Percentiles rank a stretch among this genome's conserved stretches.
These are phyloP conservation scores for Rhizoclosmatium sp. DNA, from an alignment of 192 early-diverging fungal genomes.

Conservation along the genomic window DNA sequence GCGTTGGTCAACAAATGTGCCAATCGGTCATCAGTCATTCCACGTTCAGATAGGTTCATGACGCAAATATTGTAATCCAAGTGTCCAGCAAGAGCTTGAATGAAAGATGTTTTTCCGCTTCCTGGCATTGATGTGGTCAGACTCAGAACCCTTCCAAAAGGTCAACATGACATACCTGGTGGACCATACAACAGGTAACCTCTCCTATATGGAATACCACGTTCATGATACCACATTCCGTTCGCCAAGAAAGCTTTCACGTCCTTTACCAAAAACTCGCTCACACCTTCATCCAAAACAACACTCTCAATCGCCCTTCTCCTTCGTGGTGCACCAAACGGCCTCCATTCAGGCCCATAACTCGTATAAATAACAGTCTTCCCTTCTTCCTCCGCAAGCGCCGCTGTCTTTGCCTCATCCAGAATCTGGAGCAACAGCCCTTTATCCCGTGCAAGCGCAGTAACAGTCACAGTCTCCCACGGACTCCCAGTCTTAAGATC, in stretches of 20 bases:
- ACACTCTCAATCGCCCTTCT: conserved; percentile 65
- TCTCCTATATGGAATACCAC: conserved; percentile 74
- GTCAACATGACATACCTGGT: conserved; percentile 49
- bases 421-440: conserved; percentile 79
- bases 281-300: conserved; percentile 50
- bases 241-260: conserved; percentile 52
- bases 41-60: conserved; percentile 71
- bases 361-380: conserved; percentile 96
- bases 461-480: conserved; percentile 94
- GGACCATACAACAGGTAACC: conserved; percentile 76
- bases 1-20: conserved; percentile 56
- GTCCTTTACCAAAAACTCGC: conserved; percentile 48
- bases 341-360: conserved; percentile 96
- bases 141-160: conserved; percentile 80
- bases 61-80: conserved; percentile 81
- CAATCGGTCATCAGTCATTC: conserved; percentile 73
- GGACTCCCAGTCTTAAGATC: conserved; percentile 92
- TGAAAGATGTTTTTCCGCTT: conserved; percentile 75
- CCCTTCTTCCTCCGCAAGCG: conserved; percentile 89
- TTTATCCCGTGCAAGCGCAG: conserved; percentile 85
- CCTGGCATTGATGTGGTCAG: conserved; percentile 27
- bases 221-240: conserved; percentile 61
- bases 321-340: conserved; percentile 91
- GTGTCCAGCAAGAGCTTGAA: conserved; percentile 77
- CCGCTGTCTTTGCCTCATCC: conserved; percentile 80